Evolutionary conservation across 495 filamentous ascomycete species (phyloP), one percentile per base, ranked within the genome.

Genomic region (Penicillium cosmopolitanum): DNA sequence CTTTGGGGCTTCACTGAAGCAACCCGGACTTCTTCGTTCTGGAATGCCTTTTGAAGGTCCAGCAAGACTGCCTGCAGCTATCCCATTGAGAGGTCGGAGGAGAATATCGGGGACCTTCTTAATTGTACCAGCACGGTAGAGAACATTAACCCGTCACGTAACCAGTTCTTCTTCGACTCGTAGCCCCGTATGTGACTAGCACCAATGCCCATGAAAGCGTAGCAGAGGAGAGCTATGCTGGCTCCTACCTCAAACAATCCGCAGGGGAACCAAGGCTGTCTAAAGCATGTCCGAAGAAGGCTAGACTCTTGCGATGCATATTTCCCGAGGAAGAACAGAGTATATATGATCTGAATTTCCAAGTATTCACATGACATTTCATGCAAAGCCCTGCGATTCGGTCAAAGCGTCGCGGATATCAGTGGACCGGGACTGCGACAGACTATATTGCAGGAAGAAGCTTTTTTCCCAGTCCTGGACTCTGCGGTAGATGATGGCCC

Each of bases 391-490:
- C 25, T 34, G 6, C 3, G 50, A 28, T 10, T 51, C 21, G 23
- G 25, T 51, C 12, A 34, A 51, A 51, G 23, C 50, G 34, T 51
- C 11, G n/a, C 50, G 50, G 15, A 34, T 51, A 34, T 34, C 33
- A 18, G 34, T 28, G n/a, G 35, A 13, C 50, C 50, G 35, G n/a
- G 50, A 18, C 15, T 33, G 33, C n/a, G 35, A 34, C 18, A 11
- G 6, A 34, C 18, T 34, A 34, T 51, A 35, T 19, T 34, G 33
- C 15, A 34, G 34, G 25, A 51, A 21, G 15, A 51, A 51, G 5
- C 8, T 34, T 51, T 34, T 13, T 18, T 51, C 50, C 50, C 33
- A 51, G 50, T 51, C 23, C 25, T 12, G 1, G 9, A 11, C 25
- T 6, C 33, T 13, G 6, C 25, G 50, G 25, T 31, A 51, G 11